These are phyloP conservation scores for Scenedesmus sp. DNA, from an alignment of 163 green algal species.

Conservation along the genomic window DNA sequence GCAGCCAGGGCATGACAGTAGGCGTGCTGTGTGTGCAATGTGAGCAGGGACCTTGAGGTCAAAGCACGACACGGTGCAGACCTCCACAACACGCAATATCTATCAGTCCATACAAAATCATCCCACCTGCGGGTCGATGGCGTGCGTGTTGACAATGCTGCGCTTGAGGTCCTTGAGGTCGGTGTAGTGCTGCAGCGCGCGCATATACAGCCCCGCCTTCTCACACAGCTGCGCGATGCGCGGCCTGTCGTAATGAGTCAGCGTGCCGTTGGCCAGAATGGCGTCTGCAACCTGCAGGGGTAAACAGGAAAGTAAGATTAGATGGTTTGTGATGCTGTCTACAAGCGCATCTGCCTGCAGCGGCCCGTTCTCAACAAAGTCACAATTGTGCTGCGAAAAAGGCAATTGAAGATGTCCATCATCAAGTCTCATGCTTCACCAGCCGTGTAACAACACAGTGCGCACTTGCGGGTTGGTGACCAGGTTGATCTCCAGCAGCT, in stretches of 20 bases:
- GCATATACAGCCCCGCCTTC: slow-evolving; percentile 99
- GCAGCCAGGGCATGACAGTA: too few species aligned
- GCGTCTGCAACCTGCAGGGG: slow-evolving; percentile 95
- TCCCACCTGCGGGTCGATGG: slow-evolving; percentile 91
- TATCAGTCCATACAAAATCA: not conserved
- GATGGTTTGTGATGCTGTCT: not conserved
- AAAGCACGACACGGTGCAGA: not conserved
- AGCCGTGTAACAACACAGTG: too few species aligned
- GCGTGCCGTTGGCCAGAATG: slow-evolving; percentile 94
- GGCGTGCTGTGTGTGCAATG: too few species aligned
- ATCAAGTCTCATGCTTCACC: too few species aligned
- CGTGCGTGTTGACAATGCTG: slow-evolving; percentile 97
- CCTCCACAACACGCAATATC: not conserved
- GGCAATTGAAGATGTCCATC: too few species aligned
- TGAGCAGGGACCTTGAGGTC: not conserved
- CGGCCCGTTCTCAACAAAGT: too few species aligned
- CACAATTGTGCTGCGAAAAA: too few species aligned
- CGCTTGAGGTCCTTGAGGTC: slow-evolving; percentile 97
- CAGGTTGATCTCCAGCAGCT: slow-evolving; percentile 96
- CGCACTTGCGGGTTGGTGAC: slow-evolving; percentile 85
- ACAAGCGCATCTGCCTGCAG: not conserved
- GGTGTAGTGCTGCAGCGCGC: slow-evolving; percentile 99
- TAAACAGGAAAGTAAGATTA: not conserved
- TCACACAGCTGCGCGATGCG: slow-evolving; percentile 98
- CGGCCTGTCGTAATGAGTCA: slow-evolving; percentile 98